Percentiles rank a stretch among this genome's conserved stretches.
Conservation (phyloP, 108 stramenopile genomes). For the Aureococcus anophagefferens region DNA sequence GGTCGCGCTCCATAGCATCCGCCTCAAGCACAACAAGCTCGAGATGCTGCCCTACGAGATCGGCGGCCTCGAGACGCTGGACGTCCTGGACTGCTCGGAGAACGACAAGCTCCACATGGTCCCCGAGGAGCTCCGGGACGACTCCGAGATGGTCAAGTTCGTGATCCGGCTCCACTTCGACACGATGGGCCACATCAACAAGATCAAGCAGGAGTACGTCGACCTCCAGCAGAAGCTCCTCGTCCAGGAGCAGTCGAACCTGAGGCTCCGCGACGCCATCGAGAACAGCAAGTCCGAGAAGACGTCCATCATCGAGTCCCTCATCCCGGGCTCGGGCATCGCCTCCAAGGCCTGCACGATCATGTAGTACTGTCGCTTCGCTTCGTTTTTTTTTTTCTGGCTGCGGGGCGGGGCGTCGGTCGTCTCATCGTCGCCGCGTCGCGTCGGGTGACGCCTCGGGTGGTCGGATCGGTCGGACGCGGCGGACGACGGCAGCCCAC, state of each 20-base stretch:
- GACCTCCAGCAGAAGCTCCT: background rate
- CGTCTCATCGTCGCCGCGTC: too few relatives aligned
- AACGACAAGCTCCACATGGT: background rate
- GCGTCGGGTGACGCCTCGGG: too few relatives aligned
- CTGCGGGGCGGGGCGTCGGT: too few relatives aligned
- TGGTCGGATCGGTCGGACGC: too few relatives aligned
- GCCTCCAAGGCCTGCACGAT: too few relatives aligned
- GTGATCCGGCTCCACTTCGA: background rate
- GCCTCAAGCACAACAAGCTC: background rate
- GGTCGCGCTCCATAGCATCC: background rate
- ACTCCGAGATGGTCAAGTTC: background rate
- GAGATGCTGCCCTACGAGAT: background rate
- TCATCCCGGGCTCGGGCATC: too few relatives aligned
- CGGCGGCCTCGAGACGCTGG: background rate
- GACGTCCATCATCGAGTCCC: background rate
- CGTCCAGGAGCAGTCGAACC: background rate
- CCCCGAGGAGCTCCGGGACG: background rate
- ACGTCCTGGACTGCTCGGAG: background rate
- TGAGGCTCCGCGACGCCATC: background rate
- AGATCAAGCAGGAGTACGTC: background rate
- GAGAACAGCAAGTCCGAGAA: background rate
- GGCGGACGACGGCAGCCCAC: too few relatives aligned
- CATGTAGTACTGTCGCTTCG: too few relatives aligned
- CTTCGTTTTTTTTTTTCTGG: too few relatives aligned
- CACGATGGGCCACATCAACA: background rate